phyloP scores from a whole-genome alignment of 495 filamentous ascomycete genomes.

The Hyaloscypha hepaticicola region DNA sequence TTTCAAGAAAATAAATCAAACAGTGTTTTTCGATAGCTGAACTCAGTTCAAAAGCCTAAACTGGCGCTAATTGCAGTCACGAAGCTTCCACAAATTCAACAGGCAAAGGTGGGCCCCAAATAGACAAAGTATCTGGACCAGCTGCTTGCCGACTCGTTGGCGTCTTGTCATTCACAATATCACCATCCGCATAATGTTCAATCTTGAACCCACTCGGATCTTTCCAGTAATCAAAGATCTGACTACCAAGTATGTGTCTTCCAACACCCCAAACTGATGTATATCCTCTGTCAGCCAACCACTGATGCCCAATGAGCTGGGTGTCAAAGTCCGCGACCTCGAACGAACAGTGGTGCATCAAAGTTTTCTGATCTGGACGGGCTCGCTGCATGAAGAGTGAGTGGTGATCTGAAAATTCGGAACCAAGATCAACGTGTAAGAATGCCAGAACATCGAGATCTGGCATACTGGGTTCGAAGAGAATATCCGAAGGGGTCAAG shows the following conservation, averaged over 20 bases:
- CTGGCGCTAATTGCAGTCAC: neutral
- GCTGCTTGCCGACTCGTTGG: neutral
- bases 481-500: slow-evolving; percentile 51
- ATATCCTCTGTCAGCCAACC: slow-evolving; percentile 62
- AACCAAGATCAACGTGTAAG: slow-evolving; percentile 61
- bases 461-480: slow-evolving; percentile 45
- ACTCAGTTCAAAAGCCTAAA: neutral
- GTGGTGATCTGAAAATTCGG: slow-evolving; percentile 63
- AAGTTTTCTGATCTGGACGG: neutral
- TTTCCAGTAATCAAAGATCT: slow-evolving; percentile 70
- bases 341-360: slow-evolving; percentile 65
- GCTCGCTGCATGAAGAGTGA: neutral
- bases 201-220: slow-evolving; percentile 52
- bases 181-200: slow-evolving; percentile 69
- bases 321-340: slow-evolving; percentile 76
- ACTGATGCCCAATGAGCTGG: slow-evolving; percentile 70
- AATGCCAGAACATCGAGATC: slow-evolving; percentile 56
- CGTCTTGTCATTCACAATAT: slow-evolving; percentile 59
- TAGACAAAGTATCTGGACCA: neutral
- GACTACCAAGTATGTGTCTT: slow-evolving; percentile 63
- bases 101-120: slow-evolving; percentile 21
- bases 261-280: slow-evolving; percentile 69
- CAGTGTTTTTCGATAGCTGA: neutral
- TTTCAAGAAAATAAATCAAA: too few relatives aligned
- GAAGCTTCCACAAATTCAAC: neutral